A percentile compares a stretch with the other conserved stretches of the same genome.
phyloP scores from a whole-genome alignment of 1,284 basidiomycete genomes.

The Boletus nobilissimus region DNA sequence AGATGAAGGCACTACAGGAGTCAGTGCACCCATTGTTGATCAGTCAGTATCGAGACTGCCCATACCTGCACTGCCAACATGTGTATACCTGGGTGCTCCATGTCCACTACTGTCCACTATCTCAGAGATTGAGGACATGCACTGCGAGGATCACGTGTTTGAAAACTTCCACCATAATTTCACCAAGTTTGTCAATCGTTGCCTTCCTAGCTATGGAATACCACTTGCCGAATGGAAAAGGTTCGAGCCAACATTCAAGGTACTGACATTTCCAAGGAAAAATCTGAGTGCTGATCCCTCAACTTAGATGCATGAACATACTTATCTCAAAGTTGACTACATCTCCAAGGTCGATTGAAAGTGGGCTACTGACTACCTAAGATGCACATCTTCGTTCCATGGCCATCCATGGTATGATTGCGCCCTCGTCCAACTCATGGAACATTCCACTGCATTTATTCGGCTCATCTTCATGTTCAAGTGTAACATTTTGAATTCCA shows the following conservation, averaged over 20 bases:
- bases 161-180: neutral
- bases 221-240: too few species aligned
- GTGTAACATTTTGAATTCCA: neutral
- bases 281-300: too few species aligned
- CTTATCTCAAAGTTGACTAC: constrained; percentile 8
- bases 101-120: too few species aligned
- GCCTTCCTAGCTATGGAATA: too few species aligned
- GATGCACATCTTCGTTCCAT: constrained; percentile 3
- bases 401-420: neutral
- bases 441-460: neutral
- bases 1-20: rapidly evolving
- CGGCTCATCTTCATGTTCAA: neutral
- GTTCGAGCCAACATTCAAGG: too few species aligned
- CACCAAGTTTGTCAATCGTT: neutral
- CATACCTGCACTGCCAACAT: neutral
- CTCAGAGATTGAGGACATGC: neutral
- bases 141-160: neutral
- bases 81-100: rapidly evolving
- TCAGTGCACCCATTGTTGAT: rapidly evolving
- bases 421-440: neutral
- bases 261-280: too few species aligned
- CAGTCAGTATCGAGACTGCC: too few species aligned
- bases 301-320: neutral
- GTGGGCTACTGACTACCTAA: constrained; percentile 2
- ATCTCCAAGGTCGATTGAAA: neutral